phyloP scores from a whole-genome alignment of 345 rosid species.

The Conringia planisiliqua region DNA sequence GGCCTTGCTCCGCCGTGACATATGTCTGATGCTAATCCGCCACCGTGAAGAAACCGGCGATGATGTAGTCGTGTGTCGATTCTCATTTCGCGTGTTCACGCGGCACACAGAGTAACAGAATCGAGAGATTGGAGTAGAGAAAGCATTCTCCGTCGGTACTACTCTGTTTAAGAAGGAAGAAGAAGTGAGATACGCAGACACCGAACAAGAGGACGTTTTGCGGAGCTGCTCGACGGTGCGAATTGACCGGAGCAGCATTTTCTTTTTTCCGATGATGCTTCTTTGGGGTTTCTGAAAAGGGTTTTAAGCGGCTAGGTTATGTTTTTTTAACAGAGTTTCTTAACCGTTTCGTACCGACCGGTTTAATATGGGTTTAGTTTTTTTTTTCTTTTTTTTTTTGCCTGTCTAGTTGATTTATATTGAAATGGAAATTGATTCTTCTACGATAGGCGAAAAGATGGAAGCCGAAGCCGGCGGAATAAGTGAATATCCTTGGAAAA shows the following conservation, averaged over 20 bases:
- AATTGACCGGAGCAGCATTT: conserved; percentile 32
- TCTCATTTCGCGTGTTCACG: background rate
- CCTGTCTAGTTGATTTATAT: too few species aligned
- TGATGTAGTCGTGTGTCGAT: background rate
- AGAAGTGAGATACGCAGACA: background rate
- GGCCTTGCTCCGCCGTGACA: conserved; percentile 17
- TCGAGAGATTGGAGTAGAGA: background rate
- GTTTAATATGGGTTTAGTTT: background rate
- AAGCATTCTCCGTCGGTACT: background rate
- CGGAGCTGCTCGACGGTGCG: conserved; percentile 35
- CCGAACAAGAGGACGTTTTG: background rate
- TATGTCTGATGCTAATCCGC: background rate
- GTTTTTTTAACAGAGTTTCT: background rate
- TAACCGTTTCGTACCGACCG: conserved; percentile 23
- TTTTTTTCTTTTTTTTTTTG: too few species aligned
- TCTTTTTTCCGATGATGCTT: background rate
- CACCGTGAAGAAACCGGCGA: conserved; percentile 1
- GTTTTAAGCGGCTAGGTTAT: conserved; percentile 32
- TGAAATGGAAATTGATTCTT: too few species aligned
- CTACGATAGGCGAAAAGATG: too few species aligned
- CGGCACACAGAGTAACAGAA: background rate
- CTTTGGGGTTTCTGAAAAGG: background rate
- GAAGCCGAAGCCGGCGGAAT: too few species aligned
- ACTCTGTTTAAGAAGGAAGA: background rate
- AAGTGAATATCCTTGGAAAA: too few species aligned